Evolutionary conservation across 176 grass and related monocot genomes (phyloP).

Genomic region (Raddia guianensis): DNA sequence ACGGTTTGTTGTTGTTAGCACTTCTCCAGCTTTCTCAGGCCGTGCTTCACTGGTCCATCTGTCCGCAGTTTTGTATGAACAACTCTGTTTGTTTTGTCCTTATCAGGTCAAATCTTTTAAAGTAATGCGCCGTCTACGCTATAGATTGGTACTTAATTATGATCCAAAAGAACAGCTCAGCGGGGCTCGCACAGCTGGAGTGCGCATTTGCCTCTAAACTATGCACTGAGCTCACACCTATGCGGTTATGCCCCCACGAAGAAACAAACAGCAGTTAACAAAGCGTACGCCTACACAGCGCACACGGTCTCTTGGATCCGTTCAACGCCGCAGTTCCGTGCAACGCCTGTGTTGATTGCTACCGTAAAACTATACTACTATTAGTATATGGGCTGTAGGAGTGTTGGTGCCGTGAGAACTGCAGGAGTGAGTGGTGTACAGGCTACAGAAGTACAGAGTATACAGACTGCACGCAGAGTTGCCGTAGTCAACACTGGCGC

Average conservation of each 20-base stretch:
- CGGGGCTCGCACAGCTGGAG: conserved; percentile 45
- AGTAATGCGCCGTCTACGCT: conserved; percentile 55
- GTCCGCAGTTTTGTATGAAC: conserved; percentile 22
- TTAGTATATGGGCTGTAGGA: background rate
- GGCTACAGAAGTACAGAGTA: background rate
- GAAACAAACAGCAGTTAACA: conserved; percentile 17
- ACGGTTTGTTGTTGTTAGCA: conserved; percentile 8
- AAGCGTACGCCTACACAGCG: background rate
- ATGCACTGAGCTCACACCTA: background rate
- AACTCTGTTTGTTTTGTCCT: conserved; percentile 41
- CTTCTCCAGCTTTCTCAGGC: too few species aligned
- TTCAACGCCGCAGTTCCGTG: conserved; percentile 36
- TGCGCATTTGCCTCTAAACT: conserved; percentile 34
- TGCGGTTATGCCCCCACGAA: background rate
- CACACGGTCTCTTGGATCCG: background rate
- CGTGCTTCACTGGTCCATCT: background rate
- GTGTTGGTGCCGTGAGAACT: background rate
- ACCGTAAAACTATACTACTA: background rate
- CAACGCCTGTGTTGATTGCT: background rate
- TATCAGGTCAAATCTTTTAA: conserved; percentile 43
- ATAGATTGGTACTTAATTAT: conserved; percentile 24
- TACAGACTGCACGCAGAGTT: background rate
- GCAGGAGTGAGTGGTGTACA: background rate
- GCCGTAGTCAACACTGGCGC: conserved; percentile 45
- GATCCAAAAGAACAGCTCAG: conserved; percentile 40